Conservation (phyloP, 129 eudicot species). For the Lactuca sativa region DNA sequence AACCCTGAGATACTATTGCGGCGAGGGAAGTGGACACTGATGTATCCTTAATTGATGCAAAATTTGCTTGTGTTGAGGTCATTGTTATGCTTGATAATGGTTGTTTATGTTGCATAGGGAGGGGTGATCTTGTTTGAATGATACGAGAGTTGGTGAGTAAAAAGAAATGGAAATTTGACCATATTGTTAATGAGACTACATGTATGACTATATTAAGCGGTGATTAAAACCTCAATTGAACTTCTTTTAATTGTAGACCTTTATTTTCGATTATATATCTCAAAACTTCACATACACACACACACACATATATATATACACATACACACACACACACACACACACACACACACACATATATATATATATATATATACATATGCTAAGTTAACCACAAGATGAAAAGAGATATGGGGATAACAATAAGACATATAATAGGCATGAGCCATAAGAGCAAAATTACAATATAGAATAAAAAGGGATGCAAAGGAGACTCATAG, state of each 20-base stretch:
- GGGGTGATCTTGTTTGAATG: conserved; percentile 98
- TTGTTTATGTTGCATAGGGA: conserved; percentile 90
- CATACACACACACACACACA: too few relatives aligned
- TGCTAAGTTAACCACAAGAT: too few relatives aligned
- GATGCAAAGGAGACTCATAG: too few relatives aligned
- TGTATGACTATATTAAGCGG: conserved; percentile 33
- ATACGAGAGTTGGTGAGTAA: conserved; percentile 72
- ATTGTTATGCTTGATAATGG: conserved; percentile 96
- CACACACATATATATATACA: too few relatives aligned
- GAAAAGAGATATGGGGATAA: too few relatives aligned
- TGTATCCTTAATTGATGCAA: conserved; percentile 95
- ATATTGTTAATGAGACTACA: conserved; percentile 94
- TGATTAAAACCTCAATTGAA: background rate
- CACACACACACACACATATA: too few relatives aligned
- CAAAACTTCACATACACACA: too few relatives aligned
- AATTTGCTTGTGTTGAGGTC: conserved; percentile 87
- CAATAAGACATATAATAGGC: too few relatives aligned
- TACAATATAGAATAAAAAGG: too few relatives aligned
- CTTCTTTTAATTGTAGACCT: background rate
- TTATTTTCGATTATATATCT: background rate
- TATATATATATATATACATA: too few relatives aligned
- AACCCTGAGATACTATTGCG: too few relatives aligned
- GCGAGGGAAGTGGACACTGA: conserved; percentile 88
- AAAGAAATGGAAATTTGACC: conserved; percentile 93
- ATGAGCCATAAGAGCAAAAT: too few relatives aligned